Base-by-base conservation (phyloP, 768 basidiomycete genomes). In the Pulveroboletus ravenelii region DNA sequence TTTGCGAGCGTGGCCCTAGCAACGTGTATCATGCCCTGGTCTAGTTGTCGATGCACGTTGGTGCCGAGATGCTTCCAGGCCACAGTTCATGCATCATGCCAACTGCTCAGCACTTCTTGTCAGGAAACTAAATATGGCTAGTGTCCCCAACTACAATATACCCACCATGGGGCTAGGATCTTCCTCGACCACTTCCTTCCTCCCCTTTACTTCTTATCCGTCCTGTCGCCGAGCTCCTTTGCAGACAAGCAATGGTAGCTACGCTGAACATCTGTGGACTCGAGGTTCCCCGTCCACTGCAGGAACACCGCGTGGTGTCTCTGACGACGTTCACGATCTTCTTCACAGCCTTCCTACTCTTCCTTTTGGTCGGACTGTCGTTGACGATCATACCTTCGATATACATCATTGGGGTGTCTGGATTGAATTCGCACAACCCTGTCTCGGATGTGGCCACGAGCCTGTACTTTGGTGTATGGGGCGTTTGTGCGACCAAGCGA, bases 391-490 rank as follows among this genome's bases (percentile, higher is more conserved):
- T 84, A 63, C 85, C 82, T 64, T 62, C 79, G 18, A 77, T 89
- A 27, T 86, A 82, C 63, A 70, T 89, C 25, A 69, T 89, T 43
- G 58, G 68, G 17, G 62, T 88, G 32, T 48, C 68, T 3, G 71
- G 67, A 57, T 49, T 55, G 34, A 43, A 61, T 35, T 58, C 63
- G 20, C 20, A 34, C 37, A 63, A 69, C 43, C 74, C 75, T 3
- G 56, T 62, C 31, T 81, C 83, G 10, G 74, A 74, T 52, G 66
- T 81, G 12, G 81, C 82, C 27, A 84, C 81, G 4, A 71, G 75
- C 56, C 66, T 90, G 10, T 76, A 80, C 32, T 85, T 91, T 53
- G 91, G 91, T 4, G 84, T 91, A 6, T 92, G 89, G 85, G 91
- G 91, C 1, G 74, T 84, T 32, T 93, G 91, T 67, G 82, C 82